phyloP scores from a whole-genome alignment of 208 protist genomes.

The Leishmania turanica region DNA sequence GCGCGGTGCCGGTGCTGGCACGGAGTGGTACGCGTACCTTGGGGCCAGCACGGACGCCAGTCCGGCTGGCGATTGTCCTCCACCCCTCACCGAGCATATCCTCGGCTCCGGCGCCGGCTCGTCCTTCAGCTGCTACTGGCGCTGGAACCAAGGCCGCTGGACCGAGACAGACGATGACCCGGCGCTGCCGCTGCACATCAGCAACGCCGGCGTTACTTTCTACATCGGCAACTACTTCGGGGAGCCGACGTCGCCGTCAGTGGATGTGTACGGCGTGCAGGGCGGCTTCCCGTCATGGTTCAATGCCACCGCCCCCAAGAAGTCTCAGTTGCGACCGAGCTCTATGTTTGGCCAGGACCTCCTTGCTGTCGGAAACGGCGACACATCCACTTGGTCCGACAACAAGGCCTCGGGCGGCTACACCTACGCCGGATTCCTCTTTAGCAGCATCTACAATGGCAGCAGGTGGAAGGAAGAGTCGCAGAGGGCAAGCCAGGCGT shows the following conservation, averaged over 20 bases:
- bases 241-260: neutral
- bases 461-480: conserved; percentile 11
- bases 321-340: conserved; percentile 22
- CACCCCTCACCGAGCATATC: neutral
- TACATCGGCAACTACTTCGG: conserved; percentile 31
- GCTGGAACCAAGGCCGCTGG: conserved; percentile 52
- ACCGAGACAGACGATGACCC: conserved; percentile 25
- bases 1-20: conserved; percentile 7
- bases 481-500: neutral
- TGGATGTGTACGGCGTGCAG: neutral
- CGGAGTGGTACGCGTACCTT: conserved; percentile 42
- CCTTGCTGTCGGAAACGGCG: conserved; percentile 15
- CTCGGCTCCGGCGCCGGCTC: neutral
- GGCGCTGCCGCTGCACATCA: conserved; percentile 6
- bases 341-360: conserved; percentile 24
- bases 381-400: conserved; percentile 37
- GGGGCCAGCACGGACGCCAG: conserved; percentile 27
- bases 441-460: conserved; percentile 6
- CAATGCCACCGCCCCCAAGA: neutral
- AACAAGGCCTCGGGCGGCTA: conserved; percentile 34
- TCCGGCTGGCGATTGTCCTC: neutral
- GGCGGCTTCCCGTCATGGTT: conserved; percentile 21
- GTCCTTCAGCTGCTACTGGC: conserved; percentile 41
- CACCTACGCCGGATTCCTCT: conserved; percentile 30
- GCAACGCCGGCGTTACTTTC: conserved; percentile 34